These are phyloP conservation scores for Rhizopogon roseolus DNA, from an alignment of 768 basidiomycete genomes.

Conservation along the genomic window DNA sequence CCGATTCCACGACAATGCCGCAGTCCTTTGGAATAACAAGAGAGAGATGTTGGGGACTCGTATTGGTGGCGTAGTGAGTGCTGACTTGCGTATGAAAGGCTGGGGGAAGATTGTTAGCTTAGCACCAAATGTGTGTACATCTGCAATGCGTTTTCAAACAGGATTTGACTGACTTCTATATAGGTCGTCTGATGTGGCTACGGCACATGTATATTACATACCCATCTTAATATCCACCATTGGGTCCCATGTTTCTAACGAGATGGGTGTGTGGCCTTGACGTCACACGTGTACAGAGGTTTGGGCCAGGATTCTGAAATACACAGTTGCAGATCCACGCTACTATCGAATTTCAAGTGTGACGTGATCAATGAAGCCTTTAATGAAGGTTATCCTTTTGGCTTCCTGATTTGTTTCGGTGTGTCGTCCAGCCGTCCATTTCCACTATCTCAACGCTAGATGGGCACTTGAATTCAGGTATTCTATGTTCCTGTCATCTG, in stretches of 20 bases:
- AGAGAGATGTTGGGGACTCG: slow-evolving; percentile 93
- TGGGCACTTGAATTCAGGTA: too few species aligned
- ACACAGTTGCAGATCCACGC: not conserved
- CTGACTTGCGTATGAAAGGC: slow-evolving; percentile 84
- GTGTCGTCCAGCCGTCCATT: too few species aligned
- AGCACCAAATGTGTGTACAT: slow-evolving; percentile 73
- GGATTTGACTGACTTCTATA: not conserved
- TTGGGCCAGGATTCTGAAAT: not conserved
- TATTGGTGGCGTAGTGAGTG: slow-evolving; percentile 90
- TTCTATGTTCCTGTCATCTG: too few species aligned
- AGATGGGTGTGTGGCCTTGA: not conserved
- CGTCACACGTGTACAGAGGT: not conserved
- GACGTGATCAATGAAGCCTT: too few species aligned
- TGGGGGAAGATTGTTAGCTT: slow-evolving; percentile 93
- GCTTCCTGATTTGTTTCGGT: too few species aligned
- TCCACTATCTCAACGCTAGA: too few species aligned
- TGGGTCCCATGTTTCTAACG: not conserved
- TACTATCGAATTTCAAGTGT: too few species aligned
- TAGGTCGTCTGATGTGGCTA: slow-evolving; percentile 1
- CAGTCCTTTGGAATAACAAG: slow-evolving; percentile 91
- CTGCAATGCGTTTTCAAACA: not conserved
- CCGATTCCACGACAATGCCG: slow-evolving; percentile 96
- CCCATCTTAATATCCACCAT: not conserved
- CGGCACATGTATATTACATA: not conserved
- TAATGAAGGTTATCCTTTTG: too few species aligned